Conservation (phyloP, 1,284 basidiomycete species). For the Ceratorhiza oryzae-sativae region DNA sequence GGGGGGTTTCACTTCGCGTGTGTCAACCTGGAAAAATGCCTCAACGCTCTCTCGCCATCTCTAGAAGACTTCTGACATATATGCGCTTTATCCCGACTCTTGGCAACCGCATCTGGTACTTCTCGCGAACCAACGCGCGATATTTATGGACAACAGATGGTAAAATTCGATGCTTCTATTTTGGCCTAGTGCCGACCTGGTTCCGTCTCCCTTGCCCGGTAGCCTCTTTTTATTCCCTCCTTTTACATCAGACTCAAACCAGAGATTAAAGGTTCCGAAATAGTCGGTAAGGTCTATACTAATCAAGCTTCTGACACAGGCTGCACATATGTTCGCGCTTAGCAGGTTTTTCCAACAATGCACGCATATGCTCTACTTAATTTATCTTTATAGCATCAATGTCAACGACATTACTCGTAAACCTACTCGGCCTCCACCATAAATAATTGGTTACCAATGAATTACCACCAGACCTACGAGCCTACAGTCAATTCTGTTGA, state of each 20-base stretch:
- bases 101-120: too few species aligned
- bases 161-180: neutral
- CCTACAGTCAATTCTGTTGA: constrained; percentile 56
- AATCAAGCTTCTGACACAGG: neutral
- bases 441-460: neutral
- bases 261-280: too few species aligned
- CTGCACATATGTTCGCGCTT: constrained; percentile 40
- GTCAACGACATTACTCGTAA: constrained; percentile 59
- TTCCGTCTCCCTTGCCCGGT: too few species aligned
- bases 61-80: neutral
- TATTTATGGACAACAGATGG: neutral
- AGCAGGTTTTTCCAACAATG: constrained; percentile 3
- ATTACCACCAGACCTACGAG: neutral
- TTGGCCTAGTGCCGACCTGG: too few species aligned
- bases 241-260: too few species aligned
- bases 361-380: neutral
- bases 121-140: neutral
- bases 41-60: too few species aligned
- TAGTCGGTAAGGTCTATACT: too few species aligned
- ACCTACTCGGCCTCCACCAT: neutral
- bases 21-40: too few species aligned
- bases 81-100: neutral
- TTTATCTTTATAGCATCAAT: neutral
- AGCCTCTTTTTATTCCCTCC: too few species aligned
- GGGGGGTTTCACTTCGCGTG: too few species aligned